phyloP scores from a whole-genome alignment of 106 monocot genomes.

The Posidonia australis region DNA sequence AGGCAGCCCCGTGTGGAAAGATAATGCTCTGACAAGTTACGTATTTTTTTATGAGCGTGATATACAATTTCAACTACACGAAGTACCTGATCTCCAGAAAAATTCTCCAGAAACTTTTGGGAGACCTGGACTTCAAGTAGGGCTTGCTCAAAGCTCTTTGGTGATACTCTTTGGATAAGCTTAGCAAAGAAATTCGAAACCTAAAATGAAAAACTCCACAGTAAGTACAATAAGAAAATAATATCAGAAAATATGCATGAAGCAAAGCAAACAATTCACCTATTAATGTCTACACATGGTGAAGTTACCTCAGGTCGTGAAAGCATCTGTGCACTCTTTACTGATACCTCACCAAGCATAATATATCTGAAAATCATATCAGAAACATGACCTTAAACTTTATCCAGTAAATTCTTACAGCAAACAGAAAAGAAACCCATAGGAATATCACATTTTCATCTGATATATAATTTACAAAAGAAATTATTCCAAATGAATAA shows the following conservation, averaged over 20 bases:
- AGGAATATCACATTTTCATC: no score
- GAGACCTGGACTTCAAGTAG: constrained; percentile 71
- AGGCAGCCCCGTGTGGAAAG: no score
- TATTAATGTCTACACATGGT: neutral
- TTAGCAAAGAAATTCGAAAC: constrained; percentile 77
- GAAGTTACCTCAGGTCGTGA: constrained; percentile 60
- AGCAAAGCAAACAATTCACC: neutral
- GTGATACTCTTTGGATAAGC: constrained; percentile 93
- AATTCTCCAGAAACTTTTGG: constrained; percentile 92
- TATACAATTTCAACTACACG: neutral
- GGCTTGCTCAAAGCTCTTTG: constrained; percentile 84
- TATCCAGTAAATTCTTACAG: neutral
- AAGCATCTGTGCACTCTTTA: constrained; percentile 83
- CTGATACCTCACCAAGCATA: constrained; percentile 76
- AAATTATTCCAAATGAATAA: no score
- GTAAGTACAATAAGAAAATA: neutral
- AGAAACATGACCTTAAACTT: neutral
- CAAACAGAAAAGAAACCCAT: neutral
- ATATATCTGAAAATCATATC: constrained; percentile 46
- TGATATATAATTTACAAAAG: no score
- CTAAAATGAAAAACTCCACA: constrained; percentile 16
- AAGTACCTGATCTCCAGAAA: constrained; percentile 86
- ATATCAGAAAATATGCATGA: neutral
- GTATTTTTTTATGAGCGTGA: neutral
- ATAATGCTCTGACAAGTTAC: no score